Evolutionary conservation across 169 alveolate species (phyloP), one percentile per base, ranked within the genome.

Genomic region (Neospora caninum): DNA sequence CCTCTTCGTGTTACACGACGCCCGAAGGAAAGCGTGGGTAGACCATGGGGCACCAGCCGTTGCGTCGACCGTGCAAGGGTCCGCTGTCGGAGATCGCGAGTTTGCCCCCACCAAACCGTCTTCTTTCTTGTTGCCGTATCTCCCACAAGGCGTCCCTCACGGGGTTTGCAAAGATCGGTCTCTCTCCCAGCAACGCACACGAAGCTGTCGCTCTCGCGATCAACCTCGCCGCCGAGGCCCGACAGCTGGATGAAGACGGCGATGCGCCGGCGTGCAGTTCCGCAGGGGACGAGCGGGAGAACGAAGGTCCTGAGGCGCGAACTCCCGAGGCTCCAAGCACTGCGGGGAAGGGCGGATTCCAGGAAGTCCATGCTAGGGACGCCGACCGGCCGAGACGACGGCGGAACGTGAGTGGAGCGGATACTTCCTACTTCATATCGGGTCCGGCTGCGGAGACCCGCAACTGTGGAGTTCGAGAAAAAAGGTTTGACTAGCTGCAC

Each of bases 221-320:
- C 64, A 36, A 22, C 16, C 64, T 82, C 69, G 89, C 89, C 6
- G 89, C 31, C 38, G 64, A 82, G 36, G 89, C 89, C 4, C n/a
- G 89, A 29, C 89, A 41, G 67, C 49, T 38, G 7, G 86, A 0
- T 25, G 45, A 10, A 43, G 42, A 20, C 41, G 86, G 86, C 45
- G 86, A 16, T 16, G 34, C 20, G 49, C 45, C 86, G 13, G 86
- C 86, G 2, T 2, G 45, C 10, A 36, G 49, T n/a, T 16, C 10
- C 1, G 73, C 18, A 27, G 86, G 42, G 27, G 86, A 78, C 27
- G 86, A 78, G 86, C 27, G 42, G 27, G 86, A 78, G 86, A 78
- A 78, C 18, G 42, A n/a, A 20, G 86, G 39, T 43, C 45, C 86
- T 2, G 82, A 69, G 34, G 39, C 13, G 34, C n/a, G 22, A 4